Conservation (phyloP, 176 grass and related monocot species). For the Cenchrus americanus region DNA sequence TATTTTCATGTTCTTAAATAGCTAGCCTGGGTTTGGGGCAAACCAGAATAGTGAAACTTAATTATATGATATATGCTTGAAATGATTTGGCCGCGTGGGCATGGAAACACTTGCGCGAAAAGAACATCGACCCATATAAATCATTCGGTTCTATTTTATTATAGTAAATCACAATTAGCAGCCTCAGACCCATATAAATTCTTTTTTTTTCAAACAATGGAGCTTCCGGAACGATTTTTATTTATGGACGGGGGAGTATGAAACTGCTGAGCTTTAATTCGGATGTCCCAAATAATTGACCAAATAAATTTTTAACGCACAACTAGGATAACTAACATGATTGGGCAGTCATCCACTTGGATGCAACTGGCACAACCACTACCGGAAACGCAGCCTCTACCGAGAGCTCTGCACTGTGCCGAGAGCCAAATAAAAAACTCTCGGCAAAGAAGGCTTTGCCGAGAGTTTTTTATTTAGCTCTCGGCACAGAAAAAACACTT, state of each 20-base stretch:
- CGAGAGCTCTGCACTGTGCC: no score
- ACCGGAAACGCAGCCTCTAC: no score
- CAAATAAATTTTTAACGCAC: not conserved
- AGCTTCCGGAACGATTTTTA: not conserved
- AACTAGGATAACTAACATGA: not conserved
- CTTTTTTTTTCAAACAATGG: not conserved
- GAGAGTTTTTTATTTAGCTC: no score
- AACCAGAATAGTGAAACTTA: not conserved
- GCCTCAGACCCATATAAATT: not conserved
- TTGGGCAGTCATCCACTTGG: not conserved
- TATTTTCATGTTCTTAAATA: not conserved
- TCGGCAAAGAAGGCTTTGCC: no score
- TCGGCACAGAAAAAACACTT: no score
- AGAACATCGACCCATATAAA: not conserved
- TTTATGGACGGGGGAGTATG: no score
- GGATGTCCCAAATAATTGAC: not conserved
- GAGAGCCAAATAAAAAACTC: no score
- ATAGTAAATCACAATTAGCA: not conserved
- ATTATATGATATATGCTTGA: not conserved
- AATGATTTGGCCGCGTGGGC: not conserved
- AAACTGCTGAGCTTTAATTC: no score
- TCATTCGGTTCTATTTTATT: not conserved
- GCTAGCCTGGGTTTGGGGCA: not conserved
- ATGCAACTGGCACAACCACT: not conserved
- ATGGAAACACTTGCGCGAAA: not conserved